phyloP scores from a whole-genome alignment of 345 rosid species.

The Eucalyptus grandis region DNA sequence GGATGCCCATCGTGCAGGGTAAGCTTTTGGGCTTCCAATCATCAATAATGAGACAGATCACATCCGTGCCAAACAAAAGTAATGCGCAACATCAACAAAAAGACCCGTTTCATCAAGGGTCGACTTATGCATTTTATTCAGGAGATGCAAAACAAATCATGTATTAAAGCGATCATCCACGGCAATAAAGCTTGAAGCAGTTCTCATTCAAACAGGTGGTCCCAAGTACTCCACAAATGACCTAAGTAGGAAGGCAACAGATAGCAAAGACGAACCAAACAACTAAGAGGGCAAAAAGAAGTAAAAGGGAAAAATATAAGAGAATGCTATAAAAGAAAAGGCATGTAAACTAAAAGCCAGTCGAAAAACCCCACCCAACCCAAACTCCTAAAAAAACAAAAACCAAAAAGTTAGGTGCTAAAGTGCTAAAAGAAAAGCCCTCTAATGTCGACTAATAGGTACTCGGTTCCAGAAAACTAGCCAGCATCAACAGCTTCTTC shows the following conservation, averaged over 20 bases:
- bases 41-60: background rate
- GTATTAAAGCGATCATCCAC: background rate
- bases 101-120: background rate
- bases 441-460: background rate
- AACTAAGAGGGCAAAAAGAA: background rate
- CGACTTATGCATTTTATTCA: background rate
- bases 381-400: slow-evolving; percentile 8
- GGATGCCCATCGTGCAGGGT: background rate
- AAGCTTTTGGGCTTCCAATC: background rate
- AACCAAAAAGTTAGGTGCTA: slow-evolving; percentile 13
- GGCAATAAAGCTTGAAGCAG: background rate
- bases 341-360: background rate
- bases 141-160: background rate
- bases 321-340: background rate
- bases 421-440: background rate
- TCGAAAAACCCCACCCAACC: slow-evolving; percentile 8
- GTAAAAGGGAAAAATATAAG: background rate
- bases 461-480: background rate
- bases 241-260: background rate
- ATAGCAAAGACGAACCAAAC: background rate
- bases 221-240: background rate
- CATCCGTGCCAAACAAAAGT: background rate
- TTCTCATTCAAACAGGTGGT: background rate
- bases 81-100: background rate
- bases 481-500: background rate